Base-by-base conservation (phyloP, 345 rosid species). In the Xanthoceras sorbifolium region DNA sequence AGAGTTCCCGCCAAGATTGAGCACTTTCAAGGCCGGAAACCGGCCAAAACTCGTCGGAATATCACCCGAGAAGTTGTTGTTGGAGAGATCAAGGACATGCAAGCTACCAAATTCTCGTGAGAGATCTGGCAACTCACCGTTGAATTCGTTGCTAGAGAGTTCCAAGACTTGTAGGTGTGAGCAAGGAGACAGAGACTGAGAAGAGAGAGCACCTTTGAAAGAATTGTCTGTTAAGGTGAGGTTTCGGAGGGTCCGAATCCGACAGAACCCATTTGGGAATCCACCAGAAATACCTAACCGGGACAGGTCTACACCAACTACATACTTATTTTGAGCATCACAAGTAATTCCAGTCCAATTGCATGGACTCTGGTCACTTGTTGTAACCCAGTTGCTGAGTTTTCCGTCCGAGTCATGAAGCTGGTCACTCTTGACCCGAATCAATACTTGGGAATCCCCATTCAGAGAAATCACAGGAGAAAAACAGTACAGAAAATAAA, bases 341-440 rank as follows among this genome's bases (percentile, higher is more conserved):
- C 97, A 93, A 52, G 81, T 65, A 42, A 91, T 74, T 77, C 97
- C 98, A 2, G 89, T 84, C 94, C 96, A 93, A 44, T 89, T 85
- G 79, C 98, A 93, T 0, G 91, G 89, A 63, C 52, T 84, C 17
- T 26, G 84, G 36, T 64, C 81, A 60, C 78, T 26, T 48, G 44
- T 72, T 25, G 76, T 31, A 74, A 80, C 84, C 98, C 98, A 93
- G 78, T 86, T 84, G 32, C 38, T 36, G 32, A 93, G 86, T 4
- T 71, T 79, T 6, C 83, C 85, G 31, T 84, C 57, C 66, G 87
- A 89, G 82, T 90, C 93, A 3, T 67, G 7, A 12, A 91, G 75
- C 18, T 72, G 80, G 9, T 75, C 36, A 18, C 50, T 62, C 84
- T 87, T 91, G 59, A 90, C 89, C 55, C 87, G 80, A 14, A n/a